phyloP scores from a whole-genome alignment of 768 basidiomycete species.

The Podaxis pistillaris region DNA sequence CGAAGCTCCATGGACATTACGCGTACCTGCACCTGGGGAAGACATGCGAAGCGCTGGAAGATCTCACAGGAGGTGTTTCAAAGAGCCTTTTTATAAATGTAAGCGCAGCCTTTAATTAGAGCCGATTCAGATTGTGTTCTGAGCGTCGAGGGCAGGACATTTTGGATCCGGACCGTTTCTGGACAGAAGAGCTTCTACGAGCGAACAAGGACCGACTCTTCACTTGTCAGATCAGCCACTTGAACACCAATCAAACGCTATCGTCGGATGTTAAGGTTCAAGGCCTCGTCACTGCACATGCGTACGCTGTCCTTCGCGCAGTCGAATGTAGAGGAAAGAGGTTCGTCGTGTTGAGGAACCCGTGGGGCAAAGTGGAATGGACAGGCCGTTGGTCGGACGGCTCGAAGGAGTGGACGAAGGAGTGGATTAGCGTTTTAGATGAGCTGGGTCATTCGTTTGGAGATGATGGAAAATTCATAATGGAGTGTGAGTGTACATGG shows the following conservation, averaged over 20 bases:
- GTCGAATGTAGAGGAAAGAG: slow-evolving; percentile 40
- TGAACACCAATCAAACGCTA: slow-evolving; percentile 29
- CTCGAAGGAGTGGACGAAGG: slow-evolving; percentile 45
- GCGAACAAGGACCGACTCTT: slow-evolving; percentile 50
- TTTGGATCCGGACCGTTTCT: slow-evolving; percentile 47
- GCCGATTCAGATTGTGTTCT: background rate
- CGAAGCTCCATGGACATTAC: slow-evolving; percentile 51
- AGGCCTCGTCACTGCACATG: slow-evolving; percentile 41
- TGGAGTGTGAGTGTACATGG: slow-evolving; percentile 33
- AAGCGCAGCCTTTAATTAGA: background rate
- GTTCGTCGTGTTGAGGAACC: slow-evolving; percentile 47
- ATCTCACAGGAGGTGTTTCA: slow-evolving; percentile 45
- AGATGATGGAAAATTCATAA: slow-evolving; percentile 45
- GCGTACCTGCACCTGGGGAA: slow-evolving; percentile 32
- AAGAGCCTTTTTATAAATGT: slow-evolving; percentile 25
- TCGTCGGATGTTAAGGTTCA: slow-evolving; percentile 25
- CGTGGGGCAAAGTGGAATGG: slow-evolving; percentile 48
- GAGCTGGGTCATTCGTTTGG: slow-evolving; percentile 41
- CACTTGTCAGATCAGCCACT: slow-evolving; percentile 41
- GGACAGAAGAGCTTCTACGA: slow-evolving; percentile 44
- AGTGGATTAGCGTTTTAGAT: slow-evolving; percentile 39
- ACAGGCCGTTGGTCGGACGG: slow-evolving; percentile 49
- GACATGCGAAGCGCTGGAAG: slow-evolving; percentile 51
- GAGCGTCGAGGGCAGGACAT: slow-evolving; percentile 37
- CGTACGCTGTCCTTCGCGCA: slow-evolving; percentile 45